Base-by-base conservation (phyloP, 768 basidiomycete genomes). In the Glaciozyma antarctica region DNA sequence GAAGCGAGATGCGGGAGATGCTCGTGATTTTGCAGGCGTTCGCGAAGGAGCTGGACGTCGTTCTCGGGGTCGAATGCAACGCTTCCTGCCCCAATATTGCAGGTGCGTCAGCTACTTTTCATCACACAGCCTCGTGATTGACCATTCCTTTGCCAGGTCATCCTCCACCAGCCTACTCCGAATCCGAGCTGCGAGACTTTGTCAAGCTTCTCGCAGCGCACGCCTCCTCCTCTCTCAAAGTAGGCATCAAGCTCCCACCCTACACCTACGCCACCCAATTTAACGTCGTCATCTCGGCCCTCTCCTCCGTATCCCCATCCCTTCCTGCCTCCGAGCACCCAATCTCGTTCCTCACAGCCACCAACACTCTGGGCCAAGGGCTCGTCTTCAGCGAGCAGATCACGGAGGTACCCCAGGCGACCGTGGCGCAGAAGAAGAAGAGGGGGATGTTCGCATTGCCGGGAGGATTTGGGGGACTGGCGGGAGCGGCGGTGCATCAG, bases 221-320 rank as follows among this genome's bases (percentile, higher is more conserved):
- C 55, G 81, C 81, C 72, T 74, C 76, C 73, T 74, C 75, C 15
- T 80, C 81, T 0, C 77, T 89, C 57, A 82, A 84, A 5, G 78
- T 88, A 57, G 90, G 88, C 19, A 77, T 90, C 60, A 90, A 90
- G 75, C 80, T 91, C 43, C 85, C 89, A 1, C 89, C 88, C 28
- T 90, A 85, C 74, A 80, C 84, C 44, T 81, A 82, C 72, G 75
- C 77, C 47, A 80, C 80, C 30, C 87, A 88, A 72, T 86, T 88
- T 73, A 75, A 73, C 19, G 80, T 81, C 21, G 79, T 85, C 69
- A 67, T 88, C 26, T 74, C 78, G 16, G 76, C 76, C 53, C 74
- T 88, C 49, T 75, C 77, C 45, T 71, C 72, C n/a, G 79, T 83
- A 61, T 77, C 79, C 43, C 56, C 67, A 3, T 44, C 13, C 10